Evolutionary conservation across 352 stramenopile species (phyloP).

Genomic region (Phytopythium oedochilum): DNA sequence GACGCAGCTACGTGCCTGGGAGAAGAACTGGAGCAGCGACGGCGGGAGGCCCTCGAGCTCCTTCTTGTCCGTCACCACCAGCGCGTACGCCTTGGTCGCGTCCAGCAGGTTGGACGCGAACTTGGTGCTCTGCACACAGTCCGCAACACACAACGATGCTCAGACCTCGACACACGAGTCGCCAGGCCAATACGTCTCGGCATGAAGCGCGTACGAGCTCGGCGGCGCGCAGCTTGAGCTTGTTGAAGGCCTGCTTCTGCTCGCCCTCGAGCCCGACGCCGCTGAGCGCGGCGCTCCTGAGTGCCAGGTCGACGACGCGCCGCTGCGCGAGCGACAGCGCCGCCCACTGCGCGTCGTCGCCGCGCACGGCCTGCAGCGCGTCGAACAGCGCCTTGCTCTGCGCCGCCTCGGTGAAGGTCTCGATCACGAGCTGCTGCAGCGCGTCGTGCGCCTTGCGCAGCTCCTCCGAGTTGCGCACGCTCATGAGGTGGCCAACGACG

Average conservation of each 20-base stretch:
- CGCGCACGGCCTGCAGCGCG: constrained; percentile 79
- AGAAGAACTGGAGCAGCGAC: constrained; percentile 91
- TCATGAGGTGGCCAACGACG: constrained; percentile 95
- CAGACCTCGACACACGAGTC: too few relatives aligned
- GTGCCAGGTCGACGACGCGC: constrained; percentile 87
- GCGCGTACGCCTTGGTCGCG: constrained; percentile 93
- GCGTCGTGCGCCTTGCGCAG: constrained; percentile 92
- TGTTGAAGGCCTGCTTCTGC: constrained; percentile 93
- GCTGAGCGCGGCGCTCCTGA: constrained; percentile 88
- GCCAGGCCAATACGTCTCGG: too few relatives aligned
- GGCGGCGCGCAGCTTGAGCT: constrained; percentile 91
- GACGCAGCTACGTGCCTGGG: constrained; percentile 70
- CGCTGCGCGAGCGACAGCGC: constrained; percentile 56
- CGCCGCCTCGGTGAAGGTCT: constrained; percentile 88
- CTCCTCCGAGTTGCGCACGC: constrained; percentile 95
- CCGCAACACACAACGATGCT: constrained; percentile 3
- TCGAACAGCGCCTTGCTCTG: constrained; percentile 93
- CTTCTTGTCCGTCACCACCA: constrained; percentile 81
- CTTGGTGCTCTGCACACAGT: constrained; percentile 73
- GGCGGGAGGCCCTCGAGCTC: constrained; percentile 90
- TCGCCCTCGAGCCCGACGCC: constrained; percentile 92
- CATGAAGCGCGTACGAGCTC: constrained; percentile 85
- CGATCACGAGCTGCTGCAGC: constrained; percentile 92
- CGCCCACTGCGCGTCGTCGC: constrained; percentile 46
- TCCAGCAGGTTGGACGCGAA: constrained; percentile 98